Conservation (phyloP, 495 filamentous ascomycete genomes). For the Aspergillus indologenus region DNA sequence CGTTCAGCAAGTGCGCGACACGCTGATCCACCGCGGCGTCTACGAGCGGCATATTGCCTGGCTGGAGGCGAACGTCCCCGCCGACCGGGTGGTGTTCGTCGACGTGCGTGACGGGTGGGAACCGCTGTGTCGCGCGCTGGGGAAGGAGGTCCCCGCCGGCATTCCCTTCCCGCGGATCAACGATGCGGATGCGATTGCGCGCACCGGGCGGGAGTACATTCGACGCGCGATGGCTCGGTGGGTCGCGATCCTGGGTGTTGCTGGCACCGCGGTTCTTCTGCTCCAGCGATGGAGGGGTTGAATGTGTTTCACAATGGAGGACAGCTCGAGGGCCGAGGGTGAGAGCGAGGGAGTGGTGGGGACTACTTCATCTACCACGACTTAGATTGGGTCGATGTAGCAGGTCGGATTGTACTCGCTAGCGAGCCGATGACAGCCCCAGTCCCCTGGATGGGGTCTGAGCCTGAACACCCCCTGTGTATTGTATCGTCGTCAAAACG, state of each 20-base stretch:
- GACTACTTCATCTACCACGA: no score
- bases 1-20: neutral
- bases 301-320: no score
- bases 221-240: conserved; percentile 20
- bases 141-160: conserved; percentile 36
- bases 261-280: no score
- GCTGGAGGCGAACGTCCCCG: conserved; percentile 40
- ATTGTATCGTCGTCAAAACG: no score
- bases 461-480: no score
- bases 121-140: conserved; percentile 48
- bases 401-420: no score
- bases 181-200: conserved; percentile 26
- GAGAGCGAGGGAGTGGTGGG: no score
- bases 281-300: no score
- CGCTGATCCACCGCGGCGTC: neutral
- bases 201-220: conserved; percentile 18
- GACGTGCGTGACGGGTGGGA: conserved; percentile 49
- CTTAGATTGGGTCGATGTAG: no score
- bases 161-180: conserved; percentile 41
- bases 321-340: no score
- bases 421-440: no score
- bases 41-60: conserved; percentile 27
- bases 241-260: conserved; percentile 14
- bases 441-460: no score
- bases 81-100: conserved; percentile 45